A percentile compares a stretch with the other conserved stretches of the same genome.
Evolutionary conservation across 2,329 filamentous ascomycete genomes (phyloP).

Genomic region (Mariannaea sp.): DNA sequence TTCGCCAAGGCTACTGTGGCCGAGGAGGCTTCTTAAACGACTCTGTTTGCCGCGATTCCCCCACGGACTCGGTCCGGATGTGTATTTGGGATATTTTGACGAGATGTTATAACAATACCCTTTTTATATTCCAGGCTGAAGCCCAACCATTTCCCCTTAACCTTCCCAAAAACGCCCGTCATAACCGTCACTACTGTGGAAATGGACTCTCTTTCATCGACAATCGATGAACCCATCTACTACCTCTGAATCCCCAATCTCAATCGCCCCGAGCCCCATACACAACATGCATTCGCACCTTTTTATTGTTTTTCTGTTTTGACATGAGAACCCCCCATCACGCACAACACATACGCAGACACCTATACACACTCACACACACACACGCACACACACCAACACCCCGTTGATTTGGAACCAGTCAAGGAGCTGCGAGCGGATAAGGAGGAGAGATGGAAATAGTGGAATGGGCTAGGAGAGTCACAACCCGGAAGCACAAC

Average conservation of each 20-base stretch:
- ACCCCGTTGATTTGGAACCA: conserved; percentile 21
- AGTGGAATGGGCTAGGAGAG: conserved; percentile 30
- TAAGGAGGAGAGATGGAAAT: conserved; percentile 28
- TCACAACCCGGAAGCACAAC: not conserved
- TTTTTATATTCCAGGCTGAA: conserved; percentile 7
- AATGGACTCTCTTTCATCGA: conserved; percentile 13
- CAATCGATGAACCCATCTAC: conserved; percentile 15
- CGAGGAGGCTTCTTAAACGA: conserved; percentile 29
- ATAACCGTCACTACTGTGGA: conserved; percentile 29
- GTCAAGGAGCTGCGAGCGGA: conserved; percentile 22
- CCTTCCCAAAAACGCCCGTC: too few relatives aligned
- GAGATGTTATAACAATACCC: conserved; percentile 17
- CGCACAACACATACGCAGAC: not conserved
- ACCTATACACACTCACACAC: conserved; percentile 7
- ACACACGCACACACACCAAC: too few relatives aligned
- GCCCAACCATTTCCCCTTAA: conserved; percentile 22
- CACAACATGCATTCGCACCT: conserved; percentile 23
- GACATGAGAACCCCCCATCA: not conserved
- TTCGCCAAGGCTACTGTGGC: conserved; percentile 59
- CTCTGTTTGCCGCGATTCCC: conserved; percentile 13
- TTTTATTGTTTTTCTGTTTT: too few relatives aligned
- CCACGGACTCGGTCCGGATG: conserved; percentile 21
- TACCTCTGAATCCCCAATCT: conserved; percentile 18
- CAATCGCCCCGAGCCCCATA: conserved; percentile 14
- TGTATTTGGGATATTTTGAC: conserved; percentile 3